Evolutionary conservation across 1,284 basidiomycete species (phyloP).

Genomic region (Taiwanofungus camphoratus): DNA sequence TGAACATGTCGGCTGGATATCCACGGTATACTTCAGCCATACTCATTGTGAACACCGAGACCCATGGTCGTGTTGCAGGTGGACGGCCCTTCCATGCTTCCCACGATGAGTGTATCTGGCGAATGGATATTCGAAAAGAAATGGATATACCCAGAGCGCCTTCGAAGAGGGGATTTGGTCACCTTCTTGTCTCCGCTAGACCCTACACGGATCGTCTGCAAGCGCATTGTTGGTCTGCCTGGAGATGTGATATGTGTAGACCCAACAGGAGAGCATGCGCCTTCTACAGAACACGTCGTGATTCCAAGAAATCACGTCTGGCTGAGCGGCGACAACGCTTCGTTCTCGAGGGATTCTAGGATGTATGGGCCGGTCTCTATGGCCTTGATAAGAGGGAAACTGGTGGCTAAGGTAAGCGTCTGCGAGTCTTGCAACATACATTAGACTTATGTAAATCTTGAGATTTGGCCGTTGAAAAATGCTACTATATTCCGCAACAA

Average conservation of each 20-base stretch:
- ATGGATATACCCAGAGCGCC: conserved; percentile 45
- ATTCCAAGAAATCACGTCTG: conserved; percentile 87
- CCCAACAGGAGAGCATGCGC: conserved; percentile 59
- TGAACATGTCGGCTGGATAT: conserved; percentile 53
- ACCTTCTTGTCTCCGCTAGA: conserved; percentile 73
- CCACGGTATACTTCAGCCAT: conserved; percentile 35
- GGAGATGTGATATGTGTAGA: conserved; percentile 90
- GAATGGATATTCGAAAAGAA: conserved; percentile 63
- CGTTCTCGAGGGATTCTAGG: conserved; percentile 82
- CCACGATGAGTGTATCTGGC: conserved; percentile 60
- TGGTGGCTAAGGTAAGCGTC: conserved; percentile 67
- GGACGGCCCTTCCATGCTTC: conserved; percentile 83
- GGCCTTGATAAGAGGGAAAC: conserved; percentile 72
- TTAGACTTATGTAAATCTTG: neutral
- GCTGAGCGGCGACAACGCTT: conserved; percentile 88
- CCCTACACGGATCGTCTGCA: conserved; percentile 74
- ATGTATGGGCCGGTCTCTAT: conserved; percentile 90
- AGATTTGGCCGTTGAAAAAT: conserved; percentile 20
- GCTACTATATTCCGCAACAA: conserved; percentile 19
- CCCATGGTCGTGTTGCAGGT: conserved; percentile 24
- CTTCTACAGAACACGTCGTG: conserved; percentile 63
- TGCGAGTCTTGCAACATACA: conserved; percentile 1
- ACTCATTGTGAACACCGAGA: neutral
- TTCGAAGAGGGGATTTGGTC: conserved; percentile 79
- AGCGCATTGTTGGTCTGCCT: conserved; percentile 86